Conservation (phyloP, 2,329 filamentous ascomycete genomes). For the Trichoderma gracile region DNA sequence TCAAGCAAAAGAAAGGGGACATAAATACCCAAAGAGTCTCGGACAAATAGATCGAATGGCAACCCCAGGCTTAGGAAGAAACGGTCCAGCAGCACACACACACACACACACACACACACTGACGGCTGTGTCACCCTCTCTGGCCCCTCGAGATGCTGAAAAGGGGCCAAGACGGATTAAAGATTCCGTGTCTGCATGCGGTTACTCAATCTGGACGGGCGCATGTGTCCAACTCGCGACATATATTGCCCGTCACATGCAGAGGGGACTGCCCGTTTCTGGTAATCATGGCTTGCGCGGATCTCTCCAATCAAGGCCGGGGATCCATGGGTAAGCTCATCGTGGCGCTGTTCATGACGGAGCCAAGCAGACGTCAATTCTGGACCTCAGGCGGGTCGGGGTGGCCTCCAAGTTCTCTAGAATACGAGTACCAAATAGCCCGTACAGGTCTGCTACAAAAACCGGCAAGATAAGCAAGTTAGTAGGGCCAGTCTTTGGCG, state of each 20-base stretch:
- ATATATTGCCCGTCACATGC: slow-evolving; percentile 17
- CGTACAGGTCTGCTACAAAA: neutral
- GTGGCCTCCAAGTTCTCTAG: neutral
- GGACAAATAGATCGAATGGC: slow-evolving; percentile 1
- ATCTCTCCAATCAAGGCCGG: slow-evolving; percentile 13
- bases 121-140: neutral
- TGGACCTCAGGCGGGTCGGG: neutral
- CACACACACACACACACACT: too few species aligned
- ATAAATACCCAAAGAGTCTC: neutral
- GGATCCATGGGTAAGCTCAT: neutral
- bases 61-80: neutral
- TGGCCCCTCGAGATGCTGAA: neutral
- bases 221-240: slow-evolving; percentile 2
- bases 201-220: slow-evolving; percentile 10
- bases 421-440: neutral
- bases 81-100: neutral
- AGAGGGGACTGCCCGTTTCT: neutral
- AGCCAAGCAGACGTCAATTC: slow-evolving; percentile 2
- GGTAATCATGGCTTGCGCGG: neutral
- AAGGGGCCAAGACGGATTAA: slow-evolving; percentile 3
- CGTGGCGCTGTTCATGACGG: slow-evolving; percentile 5
- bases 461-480: neutral
- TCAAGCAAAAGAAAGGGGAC: slow-evolving; percentile 15
- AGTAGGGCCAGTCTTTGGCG: neutral
- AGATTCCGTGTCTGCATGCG: slow-evolving; percentile 14